Evolutionary conservation across 305 asterid species (phyloP), one percentile per base, ranked within the genome.

Genomic region (Petunia hybrid): DNA sequence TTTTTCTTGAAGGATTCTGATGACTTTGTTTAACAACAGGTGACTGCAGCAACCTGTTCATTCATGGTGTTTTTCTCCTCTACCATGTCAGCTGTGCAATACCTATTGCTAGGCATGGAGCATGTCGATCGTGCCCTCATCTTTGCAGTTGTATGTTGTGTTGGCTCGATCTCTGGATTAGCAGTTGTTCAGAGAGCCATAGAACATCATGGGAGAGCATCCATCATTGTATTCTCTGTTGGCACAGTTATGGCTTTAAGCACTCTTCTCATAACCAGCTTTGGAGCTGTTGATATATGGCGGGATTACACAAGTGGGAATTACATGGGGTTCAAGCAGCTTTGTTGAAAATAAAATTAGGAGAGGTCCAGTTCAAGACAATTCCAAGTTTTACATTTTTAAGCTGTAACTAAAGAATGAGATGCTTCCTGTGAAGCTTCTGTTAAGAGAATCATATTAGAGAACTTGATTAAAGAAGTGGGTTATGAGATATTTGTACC

Each of bases 61-160:
- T 89, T 91, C 86, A 89, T 93, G 94, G 92, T 93, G 8, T 83
- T 94, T 65, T 91, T 94, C 90, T 90, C 94, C 63, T 94, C 98
- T n/a, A 87, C 92, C 55, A 92, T 94, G 98, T 94, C 98, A 1
- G 93, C 97, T 9, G 53, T 86, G 57, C 94, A 94, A 80, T 94
- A 90, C 76, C 56, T 93, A 56, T 68, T 94, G 59, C 81, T 91
- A 74, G 96, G 97, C 31, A 90, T 94, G 96, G 86, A 91, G 78
- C 91, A 89, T 0, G 67, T 84, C 9, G 13, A 81, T 0, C 80
- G 83, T 5, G 98, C 94, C 36, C 70, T 88, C 61, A 76, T 77
- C 38, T 89, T 84, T 31, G 86, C 97, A 6, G 45, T 84, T 74
- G 51, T 89, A 69, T 93, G 97, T 79, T 92, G 91, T 16, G 42